These are phyloP conservation scores for Komagataella pastoris DNA, from an alignment of 805 yeast species.

Conservation along the genomic window DNA sequence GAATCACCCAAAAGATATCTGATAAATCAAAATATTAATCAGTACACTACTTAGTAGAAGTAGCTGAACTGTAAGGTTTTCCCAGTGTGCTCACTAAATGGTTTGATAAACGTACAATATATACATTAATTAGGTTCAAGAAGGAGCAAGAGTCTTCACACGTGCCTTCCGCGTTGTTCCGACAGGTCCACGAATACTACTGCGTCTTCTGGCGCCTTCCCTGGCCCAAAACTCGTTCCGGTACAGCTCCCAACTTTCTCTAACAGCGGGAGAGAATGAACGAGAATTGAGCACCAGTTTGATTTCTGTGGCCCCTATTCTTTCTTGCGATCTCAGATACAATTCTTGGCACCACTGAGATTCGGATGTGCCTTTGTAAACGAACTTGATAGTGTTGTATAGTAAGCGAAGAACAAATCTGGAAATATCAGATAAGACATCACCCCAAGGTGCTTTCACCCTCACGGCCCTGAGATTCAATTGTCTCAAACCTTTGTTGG, in stretches of 20 bases:
- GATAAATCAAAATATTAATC: too few relatives aligned
- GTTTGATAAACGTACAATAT: background rate
- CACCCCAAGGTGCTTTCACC: constrained; percentile 20
- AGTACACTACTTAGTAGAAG: background rate
- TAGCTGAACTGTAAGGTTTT: too few relatives aligned
- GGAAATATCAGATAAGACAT: constrained; percentile 2
- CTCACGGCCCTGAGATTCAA: constrained; percentile 68
- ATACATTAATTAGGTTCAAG: background rate
- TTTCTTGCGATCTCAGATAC: constrained; percentile 35
- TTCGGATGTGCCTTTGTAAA: background rate
- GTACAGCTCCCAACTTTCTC: constrained; percentile 93
- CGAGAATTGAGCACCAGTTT: constrained; percentile 74
- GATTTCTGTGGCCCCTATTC: constrained; percentile 68
- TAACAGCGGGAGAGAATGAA: constrained; percentile 64
- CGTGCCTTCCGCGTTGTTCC: background rate
- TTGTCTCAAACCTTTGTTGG: constrained; percentile 83
- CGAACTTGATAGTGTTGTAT: constrained; percentile 1
- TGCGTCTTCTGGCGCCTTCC: constrained; percentile 57
- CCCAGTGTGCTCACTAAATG: background rate
- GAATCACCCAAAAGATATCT: too few relatives aligned
- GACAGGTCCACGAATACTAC: constrained; percentile 1
- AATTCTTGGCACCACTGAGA: constrained; percentile 3
- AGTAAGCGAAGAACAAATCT: constrained; percentile 3
- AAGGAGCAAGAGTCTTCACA: background rate
- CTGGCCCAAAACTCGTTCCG: constrained; percentile 88